Conservation (phyloP, 129 eudicot species). For the Chrysanthemum makinoi region DNA sequence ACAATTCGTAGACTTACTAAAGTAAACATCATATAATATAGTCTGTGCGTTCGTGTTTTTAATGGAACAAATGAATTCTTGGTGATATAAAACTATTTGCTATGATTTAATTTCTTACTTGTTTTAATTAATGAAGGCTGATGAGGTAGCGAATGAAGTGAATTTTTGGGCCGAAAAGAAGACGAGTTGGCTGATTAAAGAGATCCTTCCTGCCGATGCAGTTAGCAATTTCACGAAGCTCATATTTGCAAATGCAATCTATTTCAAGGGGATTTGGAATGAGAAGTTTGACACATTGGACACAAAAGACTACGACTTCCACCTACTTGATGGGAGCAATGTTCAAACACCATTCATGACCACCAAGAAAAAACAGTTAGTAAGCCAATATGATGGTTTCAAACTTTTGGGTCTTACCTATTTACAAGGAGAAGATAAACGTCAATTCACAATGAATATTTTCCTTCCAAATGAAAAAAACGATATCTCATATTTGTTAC, state of each 20-base stretch:
- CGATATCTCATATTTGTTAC: constrained; percentile 48
- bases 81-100: not conserved
- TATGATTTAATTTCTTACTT: constrained; percentile 9
- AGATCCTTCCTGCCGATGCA: constrained; percentile 54
- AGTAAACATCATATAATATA: no score
- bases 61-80: not conserved
- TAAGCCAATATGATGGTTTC: constrained; percentile 48
- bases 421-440: constrained; percentile 60
- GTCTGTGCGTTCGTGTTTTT: not conserved
- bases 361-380: constrained; percentile 46
- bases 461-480: constrained; percentile 69
- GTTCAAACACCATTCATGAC: constrained; percentile 74
- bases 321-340: constrained; percentile 53
- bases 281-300: constrained; percentile 52
- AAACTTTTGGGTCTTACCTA: constrained; percentile 77
- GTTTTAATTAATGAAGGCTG: constrained; percentile 41
- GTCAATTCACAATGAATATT: constrained; percentile 61
- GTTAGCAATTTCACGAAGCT: constrained; percentile 55
- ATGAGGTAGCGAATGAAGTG: constrained; percentile 56
- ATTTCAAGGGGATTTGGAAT: constrained; percentile 83
- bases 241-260: constrained; percentile 73
- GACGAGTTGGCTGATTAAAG: constrained; percentile 70
- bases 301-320: constrained; percentile 57
- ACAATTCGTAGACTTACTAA: no score
- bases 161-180: constrained; percentile 76